Evolutionary conservation across 768 basidiomycete genomes (phyloP).

Genomic region (Pulveroboletus sp.): DNA sequence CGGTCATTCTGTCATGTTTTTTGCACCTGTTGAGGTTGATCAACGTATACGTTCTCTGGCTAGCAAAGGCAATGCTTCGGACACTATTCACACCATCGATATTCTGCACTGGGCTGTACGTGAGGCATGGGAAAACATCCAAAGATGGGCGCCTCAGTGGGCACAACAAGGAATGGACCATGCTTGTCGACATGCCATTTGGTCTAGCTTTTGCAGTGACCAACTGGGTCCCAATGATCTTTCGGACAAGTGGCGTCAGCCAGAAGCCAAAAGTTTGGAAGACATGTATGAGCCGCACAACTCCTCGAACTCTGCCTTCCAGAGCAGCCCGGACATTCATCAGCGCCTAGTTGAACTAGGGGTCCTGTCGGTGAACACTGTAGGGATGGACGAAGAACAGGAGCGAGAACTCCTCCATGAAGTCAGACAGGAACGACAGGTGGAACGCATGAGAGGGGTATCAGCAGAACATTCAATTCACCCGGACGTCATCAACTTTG

Average conservation of each 20-base stretch:
- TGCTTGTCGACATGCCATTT: conserved; percentile 21
- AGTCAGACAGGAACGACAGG: conserved; percentile 37
- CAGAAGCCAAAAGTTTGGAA: conserved; percentile 37
- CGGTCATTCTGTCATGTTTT: conserved; percentile 48
- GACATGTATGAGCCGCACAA: conserved; percentile 30
- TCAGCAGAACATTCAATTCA: conserved; percentile 20
- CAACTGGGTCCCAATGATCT: conserved; percentile 1
- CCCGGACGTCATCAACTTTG: conserved; percentile 16
- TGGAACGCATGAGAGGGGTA: conserved; percentile 33
- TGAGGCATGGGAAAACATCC: conserved; percentile 41
- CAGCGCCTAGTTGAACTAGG: conserved; percentile 10
- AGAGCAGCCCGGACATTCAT: conserved; percentile 7
- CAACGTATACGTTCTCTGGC: conserved; percentile 32
- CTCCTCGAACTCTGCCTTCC: conserved; percentile 18
- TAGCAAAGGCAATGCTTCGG: conserved; percentile 1
- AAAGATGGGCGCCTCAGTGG: conserved; percentile 40
- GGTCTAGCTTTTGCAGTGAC: conserved; percentile 12
- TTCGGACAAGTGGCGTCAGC: conserved; percentile 35
- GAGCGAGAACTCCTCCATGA: conserved; percentile 45
- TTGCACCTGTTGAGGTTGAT: conserved; percentile 45
- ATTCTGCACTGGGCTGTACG: conserved; percentile 45
- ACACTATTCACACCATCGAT: conserved; percentile 24
- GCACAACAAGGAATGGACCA: conserved; percentile 40
- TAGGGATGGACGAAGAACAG: conserved; percentile 26
- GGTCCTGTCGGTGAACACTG: neutral